These are phyloP conservation scores for Clathrus columnatus DNA, from an alignment of 768 basidiomycete genomes.

Conservation along the genomic window DNA sequence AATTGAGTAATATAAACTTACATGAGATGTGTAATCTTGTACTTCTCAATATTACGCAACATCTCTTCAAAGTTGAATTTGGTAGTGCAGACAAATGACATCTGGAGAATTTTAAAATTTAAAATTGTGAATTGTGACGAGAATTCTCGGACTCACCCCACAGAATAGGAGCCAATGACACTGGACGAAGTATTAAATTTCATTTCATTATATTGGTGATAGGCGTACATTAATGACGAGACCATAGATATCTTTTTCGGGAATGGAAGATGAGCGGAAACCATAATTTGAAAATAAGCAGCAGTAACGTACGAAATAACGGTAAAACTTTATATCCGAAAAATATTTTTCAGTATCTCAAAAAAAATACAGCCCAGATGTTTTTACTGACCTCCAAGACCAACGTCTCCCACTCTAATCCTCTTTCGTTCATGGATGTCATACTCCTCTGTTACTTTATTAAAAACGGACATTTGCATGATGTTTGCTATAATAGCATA, in stretches of 20 bases:
- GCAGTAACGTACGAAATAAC: slow-evolving; percentile 10
- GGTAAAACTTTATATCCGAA: slow-evolving; percentile 15
- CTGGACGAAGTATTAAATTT: neutral
- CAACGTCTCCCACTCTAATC: slow-evolving; percentile 52
- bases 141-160: slow-evolving; percentile 15
- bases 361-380: neutral
- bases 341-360: neutral
- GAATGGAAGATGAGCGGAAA: neutral
- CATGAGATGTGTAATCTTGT: slow-evolving; percentile 18
- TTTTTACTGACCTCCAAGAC: slow-evolving; percentile 46
- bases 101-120: slow-evolving; percentile 1
- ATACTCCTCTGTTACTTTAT: slow-evolving; percentile 33
- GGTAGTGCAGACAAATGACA: slow-evolving; percentile 16
- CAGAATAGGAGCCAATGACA: slow-evolving; percentile 17
- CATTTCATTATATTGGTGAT: too few species aligned
- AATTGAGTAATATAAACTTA: slow-evolving; percentile 1
- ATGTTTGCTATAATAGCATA: slow-evolving; percentile 51
- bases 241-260: slow-evolving; percentile 15
- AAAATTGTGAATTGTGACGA: neutral
- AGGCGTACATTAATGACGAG: slow-evolving; percentile 13
- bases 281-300: too few species aligned
- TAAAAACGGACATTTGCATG: slow-evolving; percentile 49
- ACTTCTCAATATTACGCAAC: slow-evolving; percentile 18
- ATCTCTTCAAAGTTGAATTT: slow-evolving; percentile 18
- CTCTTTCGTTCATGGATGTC: slow-evolving; percentile 18